These are phyloP conservation scores for Clarireedia hainanense DNA, from an alignment of 2,329 filamentous ascomycete genomes.

Conservation along the genomic window DNA sequence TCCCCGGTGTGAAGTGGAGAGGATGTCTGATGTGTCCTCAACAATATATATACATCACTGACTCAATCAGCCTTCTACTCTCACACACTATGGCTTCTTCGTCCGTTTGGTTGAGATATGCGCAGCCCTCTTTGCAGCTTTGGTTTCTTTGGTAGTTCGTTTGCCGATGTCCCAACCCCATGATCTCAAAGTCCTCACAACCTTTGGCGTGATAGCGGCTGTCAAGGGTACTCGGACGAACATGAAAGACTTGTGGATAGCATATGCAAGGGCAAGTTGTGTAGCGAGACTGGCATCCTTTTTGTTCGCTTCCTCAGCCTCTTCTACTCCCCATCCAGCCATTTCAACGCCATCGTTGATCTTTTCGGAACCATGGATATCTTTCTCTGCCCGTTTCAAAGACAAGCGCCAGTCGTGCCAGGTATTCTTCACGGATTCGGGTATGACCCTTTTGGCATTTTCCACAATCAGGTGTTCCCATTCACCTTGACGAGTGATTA, in stretches of 20 bases:
- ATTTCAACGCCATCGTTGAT: constrained; percentile 42
- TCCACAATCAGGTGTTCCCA: constrained; percentile 62
- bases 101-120: constrained; percentile 12
- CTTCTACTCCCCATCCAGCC: constrained; percentile 53
- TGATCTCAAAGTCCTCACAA: constrained; percentile 77
- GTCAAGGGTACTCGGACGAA: constrained; percentile 92
- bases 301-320: constrained; percentile 53
- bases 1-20: too few species aligned
- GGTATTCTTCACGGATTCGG: constrained; percentile 47
- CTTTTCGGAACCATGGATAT: constrained; percentile 37
- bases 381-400: constrained; percentile 38
- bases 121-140: constrained; percentile 24
- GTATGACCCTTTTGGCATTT: constrained; percentile 49
- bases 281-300: constrained; percentile 73
- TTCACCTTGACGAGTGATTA: constrained; percentile 35
- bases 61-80: background rate
- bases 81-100: background rate
- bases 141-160: constrained; percentile 39
- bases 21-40: too few species aligned
- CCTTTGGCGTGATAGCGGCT: constrained; percentile 82
- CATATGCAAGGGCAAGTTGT: constrained; percentile 87
- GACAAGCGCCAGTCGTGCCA: constrained; percentile 43
- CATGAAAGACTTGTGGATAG: constrained; percentile 96
- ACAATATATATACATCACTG: background rate
- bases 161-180: constrained; percentile 97